Base-by-base conservation (phyloP, 495 filamentous ascomycete species). In the Xylaria curta region DNA sequence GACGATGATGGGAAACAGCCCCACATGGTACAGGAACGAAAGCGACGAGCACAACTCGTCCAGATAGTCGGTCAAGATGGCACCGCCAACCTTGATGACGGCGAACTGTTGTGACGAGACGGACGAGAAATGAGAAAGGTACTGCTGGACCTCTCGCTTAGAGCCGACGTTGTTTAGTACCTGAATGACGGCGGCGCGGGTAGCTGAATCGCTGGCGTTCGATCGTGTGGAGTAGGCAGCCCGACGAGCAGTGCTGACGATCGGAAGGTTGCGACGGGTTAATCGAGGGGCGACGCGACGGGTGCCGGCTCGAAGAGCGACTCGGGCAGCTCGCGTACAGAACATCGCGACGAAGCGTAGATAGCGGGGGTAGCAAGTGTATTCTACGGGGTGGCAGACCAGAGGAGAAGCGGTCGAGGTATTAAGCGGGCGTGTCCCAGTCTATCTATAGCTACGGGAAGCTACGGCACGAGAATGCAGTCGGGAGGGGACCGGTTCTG, bases 101-200 rank as follows among this genome's bases (percentile, higher is more conserved):
- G 96, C 96, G 81, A 99, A 99, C 78, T 97, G 94, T 86, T 98
- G 95, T 5, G 93, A 97, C 28, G 95, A 97, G 60, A 98, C 96
- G 44, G 95, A 97, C 68, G 91, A 96, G 87, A 99, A 99, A 79
- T 98, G 95, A 62, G 95, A 97, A 66, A 98, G 91, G 84, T 99
- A 98, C 79, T 98, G 97, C 85, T 98, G 93, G 49, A 97, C 95
- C 83, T 99, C 96, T 65, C 96, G 88, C 88, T 97, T 98, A 61
- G 95, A 97, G 56, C 94, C 95, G 76, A 98, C 96, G 79, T 97
- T 97, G 85, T 94, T 97, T 69, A 98, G 87, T 70, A 98, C 86
- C 83, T 97, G 95, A 72, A 98, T 91, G 51, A 99, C 95, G 67
- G 97, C 97, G 36, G 91, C 91, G 69, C 96, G 90, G 53, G 95